These are phyloP conservation scores for Nidula niveotomentosa DNA, from an alignment of 1,284 basidiomycete species.

Conservation along the genomic window DNA sequence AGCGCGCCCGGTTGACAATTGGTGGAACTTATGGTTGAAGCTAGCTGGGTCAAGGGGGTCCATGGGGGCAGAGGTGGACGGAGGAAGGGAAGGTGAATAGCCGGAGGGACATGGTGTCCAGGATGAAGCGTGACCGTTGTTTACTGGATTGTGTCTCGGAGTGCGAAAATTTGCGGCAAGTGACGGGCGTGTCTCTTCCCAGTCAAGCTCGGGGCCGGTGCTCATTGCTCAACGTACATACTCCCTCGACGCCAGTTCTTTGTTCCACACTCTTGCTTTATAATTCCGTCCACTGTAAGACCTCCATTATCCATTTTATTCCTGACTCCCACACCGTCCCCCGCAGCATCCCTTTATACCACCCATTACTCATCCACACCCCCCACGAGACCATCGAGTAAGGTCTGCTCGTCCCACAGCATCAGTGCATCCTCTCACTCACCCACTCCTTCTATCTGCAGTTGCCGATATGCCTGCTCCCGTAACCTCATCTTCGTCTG, in stretches of 20 bases:
- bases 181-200: conserved; percentile 17
- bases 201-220: conserved; percentile 26
- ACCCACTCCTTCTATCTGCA: conserved; percentile 14
- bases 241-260: no score
- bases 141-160: conserved; percentile 16
- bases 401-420: conserved; percentile 19
- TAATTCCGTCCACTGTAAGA: neutral
- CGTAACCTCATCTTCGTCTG: conserved; percentile 29
- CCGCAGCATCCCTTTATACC: conserved; percentile 5
- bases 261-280: conserved; percentile 4
- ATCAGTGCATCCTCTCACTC: conserved; percentile 8
- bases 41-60: conserved; percentile 45
- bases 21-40: conserved; percentile 50
- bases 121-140: neutral
- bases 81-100: no score
- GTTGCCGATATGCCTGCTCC: conserved; percentile 41
- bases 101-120: neutral
- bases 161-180: conserved; percentile 20
- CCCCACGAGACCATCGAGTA: conserved; percentile 17
- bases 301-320: conserved; percentile 10
- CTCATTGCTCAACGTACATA: no score
- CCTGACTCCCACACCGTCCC: conserved; percentile 2
- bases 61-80: conserved; percentile 28
- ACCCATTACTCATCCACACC: neutral
- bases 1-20: conserved; percentile 53